phyloP scores from a whole-genome alignment of 768 basidiomycete genomes.

The Auricularia auricula-judae region DNA sequence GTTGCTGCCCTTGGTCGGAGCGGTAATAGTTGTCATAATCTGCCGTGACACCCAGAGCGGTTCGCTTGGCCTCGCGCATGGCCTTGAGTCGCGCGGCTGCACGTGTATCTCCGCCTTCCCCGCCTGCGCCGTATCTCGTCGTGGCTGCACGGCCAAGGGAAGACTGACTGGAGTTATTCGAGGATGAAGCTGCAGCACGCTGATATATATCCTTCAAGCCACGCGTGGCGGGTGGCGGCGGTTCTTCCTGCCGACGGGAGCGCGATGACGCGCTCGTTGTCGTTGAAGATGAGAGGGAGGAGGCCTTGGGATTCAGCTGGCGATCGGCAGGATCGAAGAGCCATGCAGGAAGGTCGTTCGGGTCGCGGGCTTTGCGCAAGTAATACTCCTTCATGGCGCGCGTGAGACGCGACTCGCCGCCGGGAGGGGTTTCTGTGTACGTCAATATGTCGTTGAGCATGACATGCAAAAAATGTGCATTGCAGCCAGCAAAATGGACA shows the following conservation, averaged over 20 bases:
- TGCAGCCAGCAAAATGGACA: slow-evolving; percentile 2
- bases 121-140: not conserved
- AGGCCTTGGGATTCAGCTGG: slow-evolving; percentile 16
- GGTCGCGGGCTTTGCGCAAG: slow-evolving; percentile 44
- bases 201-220: slow-evolving; percentile 30
- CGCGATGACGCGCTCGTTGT: not conserved
- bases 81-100: slow-evolving; percentile 35
- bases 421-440: slow-evolving; percentile 35
- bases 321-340: slow-evolving; percentile 51
- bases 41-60: slow-evolving; percentile 11
- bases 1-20: not conserved
- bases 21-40: not conserved
- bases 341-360: slow-evolving; percentile 53
- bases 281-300: not conserved
- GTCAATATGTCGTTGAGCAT: not conserved
- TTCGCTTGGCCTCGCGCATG: slow-evolving; percentile 39
- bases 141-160: not conserved
- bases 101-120: not conserved
- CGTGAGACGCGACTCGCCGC: slow-evolving; percentile 47
- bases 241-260: not conserved
- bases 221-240: slow-evolving; percentile 9
- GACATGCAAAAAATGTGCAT: not conserved
- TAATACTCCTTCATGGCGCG: slow-evolving; percentile 62
- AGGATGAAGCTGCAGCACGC: slow-evolving; percentile 11
- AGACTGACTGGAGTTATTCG: not conserved